Base-by-base conservation (phyloP, 2,329 filamentous ascomycete species). In the Rasamsonia emersonii region DNA sequence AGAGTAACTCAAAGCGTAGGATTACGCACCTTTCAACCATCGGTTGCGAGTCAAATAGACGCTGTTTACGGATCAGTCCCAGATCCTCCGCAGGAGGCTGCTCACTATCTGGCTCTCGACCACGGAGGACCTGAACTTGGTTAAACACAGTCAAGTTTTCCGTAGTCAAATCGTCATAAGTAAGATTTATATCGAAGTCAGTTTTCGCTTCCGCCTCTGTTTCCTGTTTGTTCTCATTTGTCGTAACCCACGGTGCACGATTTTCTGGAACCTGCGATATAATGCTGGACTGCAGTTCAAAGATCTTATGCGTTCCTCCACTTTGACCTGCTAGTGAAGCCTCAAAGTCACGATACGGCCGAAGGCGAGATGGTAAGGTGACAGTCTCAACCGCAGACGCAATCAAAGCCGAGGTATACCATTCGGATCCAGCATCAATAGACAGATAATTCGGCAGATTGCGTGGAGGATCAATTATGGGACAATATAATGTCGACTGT, bases 351-450 rank as follows among this genome's bases (percentile, higher is more conserved):
- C 51, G 46, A 31, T 58, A 53, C 2, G 48, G 50, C 15, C 58
- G 51, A 29, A 61, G 46, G 15, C 89, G 73, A 1, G 84, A 79
- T 5, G 84, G 82, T 9, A 96, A 61, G 1, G 81, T 84, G 19
- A 81, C 74, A 15, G 77, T 85, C 56, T 96, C 91, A 9, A 94
- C 54, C 2, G 82, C 83, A 1, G 82, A 70, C 9, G 77, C 75
- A 39, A 93, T 70, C 9, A 95, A 61, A 2, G 82, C 88, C 9
- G 85, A 80, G 3, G 75, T 74, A 46, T 93, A 78, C 91, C 91
- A 98, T 35, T 70, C 63, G 0, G 83, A 91, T 5, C 62, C 57
- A 7, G 57, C 43, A 45, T 88, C 73, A 9, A 91, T 43, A 3
- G 58, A 58, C 4, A 88, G 54, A 40, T 75, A 76, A 3, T 54